Evolutionary conservation across 2,329 filamentous ascomycete genomes (phyloP).

Genomic region (Zelopaecilomyces penicillatus): DNA sequence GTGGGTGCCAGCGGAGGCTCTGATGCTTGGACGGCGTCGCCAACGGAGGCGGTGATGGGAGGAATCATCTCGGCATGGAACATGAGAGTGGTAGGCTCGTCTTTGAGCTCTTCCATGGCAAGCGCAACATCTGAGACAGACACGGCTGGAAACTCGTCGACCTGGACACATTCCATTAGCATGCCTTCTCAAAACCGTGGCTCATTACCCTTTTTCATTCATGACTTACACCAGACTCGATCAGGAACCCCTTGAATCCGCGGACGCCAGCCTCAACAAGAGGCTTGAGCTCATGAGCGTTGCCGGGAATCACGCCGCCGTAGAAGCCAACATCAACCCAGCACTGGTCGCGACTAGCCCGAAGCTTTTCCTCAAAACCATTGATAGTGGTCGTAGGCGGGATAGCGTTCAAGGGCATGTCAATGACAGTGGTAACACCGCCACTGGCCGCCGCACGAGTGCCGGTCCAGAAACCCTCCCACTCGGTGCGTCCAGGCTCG

Average conservation of each 20-base stretch:
- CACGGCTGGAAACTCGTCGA: constrained; percentile 94
- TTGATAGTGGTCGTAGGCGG: constrained; percentile 86
- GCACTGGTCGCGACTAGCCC: constrained; percentile 76
- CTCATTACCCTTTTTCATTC: neutral
- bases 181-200: neutral
- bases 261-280: constrained; percentile 80
- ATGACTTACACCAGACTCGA: constrained; percentile 77
- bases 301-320: constrained; percentile 87
- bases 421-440: constrained; percentile 91
- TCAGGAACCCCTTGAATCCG: constrained; percentile 96
- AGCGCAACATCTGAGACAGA: constrained; percentile 67
- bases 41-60: constrained; percentile 71
- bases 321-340: constrained; percentile 99
- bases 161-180: constrained; percentile 38
- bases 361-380: constrained; percentile 76
- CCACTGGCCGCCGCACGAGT: constrained; percentile 90
- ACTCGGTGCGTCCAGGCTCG: constrained; percentile 92
- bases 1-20: constrained; percentile 60
- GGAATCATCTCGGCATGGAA: constrained; percentile 99
- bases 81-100: constrained; percentile 85
- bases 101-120: constrained; percentile 72
- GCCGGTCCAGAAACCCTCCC: constrained; percentile 96
- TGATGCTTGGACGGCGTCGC: constrained; percentile 65
- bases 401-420: constrained; percentile 97
- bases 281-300: constrained; percentile 67